Base-by-base conservation (phyloP, 2,329 filamentous ascomycete species). In the Sphaerulina musiva region DNA sequence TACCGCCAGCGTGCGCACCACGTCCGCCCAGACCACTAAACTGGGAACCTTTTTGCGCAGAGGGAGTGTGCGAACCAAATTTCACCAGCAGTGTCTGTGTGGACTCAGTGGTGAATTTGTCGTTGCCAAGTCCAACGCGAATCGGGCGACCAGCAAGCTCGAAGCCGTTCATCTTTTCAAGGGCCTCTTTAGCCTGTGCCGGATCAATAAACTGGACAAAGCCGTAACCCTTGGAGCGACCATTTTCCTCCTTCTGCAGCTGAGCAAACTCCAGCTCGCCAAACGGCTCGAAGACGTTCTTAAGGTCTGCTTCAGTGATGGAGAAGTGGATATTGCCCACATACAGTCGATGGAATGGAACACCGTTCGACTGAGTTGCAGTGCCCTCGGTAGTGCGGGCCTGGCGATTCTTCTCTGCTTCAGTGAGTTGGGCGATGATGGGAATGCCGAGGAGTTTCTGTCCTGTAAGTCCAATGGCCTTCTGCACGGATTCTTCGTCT, bases 311-410 rank as follows among this genome's bases (percentile, higher is more conserved):
- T 75, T 98, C 93, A 69, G 90, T 96, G 71, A 98, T 95, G 71
- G 90, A 96, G 80, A 98, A 98, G 77, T 98, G 93, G 65, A 98
- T 97, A 72, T 98, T 98, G 73, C 93, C 93, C 64, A 98, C 92
- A 73, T 97, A 98, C 56, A 98, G 86, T 64, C 95, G 88, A 75
- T 98, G 93, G 78, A 97, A 97, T 23, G 93, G 93, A 56, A 95
- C 86, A 58, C 88, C 86, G 70, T 91, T 91, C 56, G 86, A 84
- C 64, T 89, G 82, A 62, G 80, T 83, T 62, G 80, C 79, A 47
- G 78, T 74, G 48, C 80, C 76, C 65, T 93, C 87, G 49, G 87
- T 82, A 61, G 82, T 92, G 63, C 92, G 89, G 61, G 90, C 89
- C 78, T 95, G 92, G 65, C 93, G 90, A 70, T 98, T 98, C 80